These are phyloP conservation scores for Garcia nutans DNA, from an alignment of 345 rosid species.

Conservation along the genomic window DNA sequence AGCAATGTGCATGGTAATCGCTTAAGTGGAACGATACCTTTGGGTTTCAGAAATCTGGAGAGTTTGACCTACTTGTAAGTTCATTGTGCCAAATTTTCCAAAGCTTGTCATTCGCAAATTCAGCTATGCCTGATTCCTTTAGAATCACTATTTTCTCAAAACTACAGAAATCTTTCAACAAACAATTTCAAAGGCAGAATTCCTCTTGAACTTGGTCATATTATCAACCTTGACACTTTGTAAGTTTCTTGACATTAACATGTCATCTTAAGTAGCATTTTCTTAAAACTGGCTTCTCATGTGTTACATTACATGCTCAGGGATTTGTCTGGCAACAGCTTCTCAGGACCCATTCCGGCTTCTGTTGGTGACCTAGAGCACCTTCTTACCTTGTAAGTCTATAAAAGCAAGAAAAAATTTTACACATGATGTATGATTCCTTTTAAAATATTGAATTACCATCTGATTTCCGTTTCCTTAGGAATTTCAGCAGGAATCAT, in stretches of 20 bases:
- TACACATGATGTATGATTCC: not conserved
- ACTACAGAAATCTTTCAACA: constrained; percentile 65
- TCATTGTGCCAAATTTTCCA: not conserved
- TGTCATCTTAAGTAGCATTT: not conserved
- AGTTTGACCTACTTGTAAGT: constrained; percentile 94
- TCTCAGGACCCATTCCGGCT: constrained; percentile 72
- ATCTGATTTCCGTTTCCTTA: not conserved
- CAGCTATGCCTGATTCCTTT: not conserved
- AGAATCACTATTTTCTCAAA: not conserved
- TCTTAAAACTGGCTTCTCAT: not conserved
- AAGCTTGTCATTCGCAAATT: not conserved
- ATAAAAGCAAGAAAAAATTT: not conserved
- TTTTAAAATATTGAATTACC: not conserved
- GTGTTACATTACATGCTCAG: constrained; percentile 29
- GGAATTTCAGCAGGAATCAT: constrained; percentile 76
- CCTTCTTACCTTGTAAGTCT: constrained; percentile 74
- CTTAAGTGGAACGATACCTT: constrained; percentile 73
- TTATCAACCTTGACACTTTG: constrained; percentile 87
- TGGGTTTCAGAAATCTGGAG: constrained; percentile 63
- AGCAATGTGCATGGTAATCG: constrained; percentile 90
- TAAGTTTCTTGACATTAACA: constrained; percentile 24
- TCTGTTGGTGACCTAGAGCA: constrained; percentile 89
- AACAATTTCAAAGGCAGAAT: constrained; percentile 74
- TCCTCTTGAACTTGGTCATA: constrained; percentile 75
- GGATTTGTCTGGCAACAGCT: constrained; percentile 79